Conservation (phyloP, 768 basidiomycete genomes). For the Termitomyces sp. region DNA sequence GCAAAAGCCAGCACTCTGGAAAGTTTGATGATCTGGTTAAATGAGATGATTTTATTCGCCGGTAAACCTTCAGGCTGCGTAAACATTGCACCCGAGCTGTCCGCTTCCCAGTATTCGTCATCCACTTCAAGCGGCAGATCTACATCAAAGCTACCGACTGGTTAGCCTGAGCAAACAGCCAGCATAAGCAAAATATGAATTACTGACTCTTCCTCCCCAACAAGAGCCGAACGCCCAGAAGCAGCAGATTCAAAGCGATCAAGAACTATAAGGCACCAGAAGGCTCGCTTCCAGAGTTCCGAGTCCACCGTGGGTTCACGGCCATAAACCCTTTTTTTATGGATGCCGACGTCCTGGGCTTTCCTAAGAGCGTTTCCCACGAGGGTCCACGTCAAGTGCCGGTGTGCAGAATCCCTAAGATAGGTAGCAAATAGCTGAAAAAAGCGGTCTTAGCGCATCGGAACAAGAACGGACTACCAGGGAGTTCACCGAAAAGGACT, state of each 20-base stretch:
- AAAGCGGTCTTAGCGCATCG: not conserved
- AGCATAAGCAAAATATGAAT: not conserved
- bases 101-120: constrained; percentile 69
- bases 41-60: constrained; percentile 46
- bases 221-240: constrained; percentile 50
- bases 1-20: constrained; percentile 67
- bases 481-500: constrained; percentile 43
- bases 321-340: constrained; percentile 56
- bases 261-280: constrained; percentile 63
- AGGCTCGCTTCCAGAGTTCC: constrained; percentile 76
- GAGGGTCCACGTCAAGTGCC: constrained; percentile 50
- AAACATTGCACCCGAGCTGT: constrained; percentile 46
- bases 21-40: constrained; percentile 61
- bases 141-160: constrained; percentile 61
- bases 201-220: constrained; percentile 64
- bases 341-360: constrained; percentile 73
- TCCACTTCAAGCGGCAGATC: constrained; percentile 82
- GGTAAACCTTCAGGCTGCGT: constrained; percentile 62
- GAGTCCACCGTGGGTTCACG: constrained; percentile 33
- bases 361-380: constrained; percentile 53
- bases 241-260: constrained; percentile 51
- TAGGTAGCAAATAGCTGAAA: constrained; percentile 50
- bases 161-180: constrained; percentile 6
- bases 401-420: constrained; percentile 41
- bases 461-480: not conserved